Percentiles rank a stretch among this genome's conserved stretches.
phyloP scores from a whole-genome alignment of 2,329 filamentous ascomycete species.

The Clarireedia homoeocarpa region DNA sequence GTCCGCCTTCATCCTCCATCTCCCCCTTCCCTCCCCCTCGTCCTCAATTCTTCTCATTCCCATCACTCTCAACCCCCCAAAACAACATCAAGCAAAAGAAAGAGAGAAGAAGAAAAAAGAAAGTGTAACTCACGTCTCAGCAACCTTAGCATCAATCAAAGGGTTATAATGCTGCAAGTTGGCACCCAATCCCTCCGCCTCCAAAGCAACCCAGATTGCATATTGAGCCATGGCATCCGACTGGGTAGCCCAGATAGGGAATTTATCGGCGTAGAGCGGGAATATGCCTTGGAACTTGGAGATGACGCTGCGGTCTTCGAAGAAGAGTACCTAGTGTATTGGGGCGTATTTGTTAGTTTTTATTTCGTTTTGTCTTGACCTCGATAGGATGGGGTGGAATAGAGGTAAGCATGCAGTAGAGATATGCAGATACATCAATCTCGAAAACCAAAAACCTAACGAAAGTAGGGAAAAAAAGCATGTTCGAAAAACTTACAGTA shows the following conservation, averaged over 20 bases:
- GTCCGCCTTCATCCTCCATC: background rate
- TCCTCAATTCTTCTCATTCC: no score
- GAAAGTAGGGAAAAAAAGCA: background rate
- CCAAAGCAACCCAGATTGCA: constrained; percentile 72
- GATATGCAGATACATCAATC: background rate
- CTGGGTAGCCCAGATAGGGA: constrained; percentile 70
- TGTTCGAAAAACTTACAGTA: constrained; percentile 47
- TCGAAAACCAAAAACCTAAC: no score
- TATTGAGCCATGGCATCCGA: constrained; percentile 77
- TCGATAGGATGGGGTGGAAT: background rate
- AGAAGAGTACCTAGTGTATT: constrained; percentile 64
- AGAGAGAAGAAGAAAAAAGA: background rate
- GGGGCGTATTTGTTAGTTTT: background rate
- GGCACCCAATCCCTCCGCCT: constrained; percentile 75
- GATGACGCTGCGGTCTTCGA: constrained; percentile 66
- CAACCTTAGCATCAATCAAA: constrained; percentile 66
- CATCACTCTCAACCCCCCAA: no score
- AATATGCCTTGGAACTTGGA: constrained; percentile 60
- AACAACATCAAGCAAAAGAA: background rate
- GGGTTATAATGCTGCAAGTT: constrained; percentile 95
- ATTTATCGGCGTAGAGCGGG: constrained; percentile 68
- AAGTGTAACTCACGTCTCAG: constrained; percentile 18
- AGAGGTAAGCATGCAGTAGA: background rate
- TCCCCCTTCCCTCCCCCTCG: no score
- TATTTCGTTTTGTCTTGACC: background rate